Percentiles rank a stretch among this genome's conserved stretches.
These are phyloP conservation scores for Talaromyces nanjingensis DNA, from an alignment of 495 filamentous ascomycete species.

Conservation along the genomic window DNA sequence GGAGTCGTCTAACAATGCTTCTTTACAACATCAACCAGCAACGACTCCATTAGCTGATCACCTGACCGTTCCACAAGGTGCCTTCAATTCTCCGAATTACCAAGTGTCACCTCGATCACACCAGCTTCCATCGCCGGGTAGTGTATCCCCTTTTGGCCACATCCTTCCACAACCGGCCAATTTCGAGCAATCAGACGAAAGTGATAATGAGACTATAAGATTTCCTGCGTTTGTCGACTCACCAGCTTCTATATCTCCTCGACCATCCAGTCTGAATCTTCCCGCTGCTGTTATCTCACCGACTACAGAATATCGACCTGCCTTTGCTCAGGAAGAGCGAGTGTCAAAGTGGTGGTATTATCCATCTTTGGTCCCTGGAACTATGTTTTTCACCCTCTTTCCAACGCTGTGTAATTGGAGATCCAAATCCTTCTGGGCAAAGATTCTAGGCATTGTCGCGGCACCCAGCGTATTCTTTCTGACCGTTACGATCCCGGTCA, in stretches of 20 bases:
- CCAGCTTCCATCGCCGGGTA: slow-evolving; percentile 6
- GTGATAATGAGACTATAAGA: slow-evolving; percentile 25
- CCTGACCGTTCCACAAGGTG: slow-evolving; percentile 29
- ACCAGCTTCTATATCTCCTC: slow-evolving; percentile 33
- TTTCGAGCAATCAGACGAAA: neutral
- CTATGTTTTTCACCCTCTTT: slow-evolving; percentile 72
- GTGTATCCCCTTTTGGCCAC: neutral
- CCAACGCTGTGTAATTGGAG: slow-evolving; percentile 78
- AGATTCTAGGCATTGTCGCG: slow-evolving; percentile 67
- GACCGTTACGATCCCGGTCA: slow-evolving; percentile 86
- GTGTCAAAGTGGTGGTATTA: slow-evolving; percentile 67
- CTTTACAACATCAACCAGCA: neutral
- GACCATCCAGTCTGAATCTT: slow-evolving; percentile 46
- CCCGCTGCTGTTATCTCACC: slow-evolving; percentile 45
- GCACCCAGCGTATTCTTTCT: slow-evolving; percentile 86
- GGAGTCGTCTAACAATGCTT: neutral
- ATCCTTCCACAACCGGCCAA: neutral
- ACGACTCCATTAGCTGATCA: slow-evolving; percentile 8
- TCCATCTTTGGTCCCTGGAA: slow-evolving; percentile 54
- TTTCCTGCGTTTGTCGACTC: slow-evolving; percentile 47
- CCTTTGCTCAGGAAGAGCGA: slow-evolving; percentile 14
- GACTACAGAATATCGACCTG: slow-evolving; percentile 17
- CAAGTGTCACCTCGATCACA: slow-evolving; percentile 29
- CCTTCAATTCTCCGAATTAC: slow-evolving; percentile 32
- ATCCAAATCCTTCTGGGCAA: slow-evolving; percentile 70